These are phyloP conservation scores for Trichocomaceae sp. DNA, from an alignment of 2,329 filamentous ascomycete genomes.

Conservation along the genomic window DNA sequence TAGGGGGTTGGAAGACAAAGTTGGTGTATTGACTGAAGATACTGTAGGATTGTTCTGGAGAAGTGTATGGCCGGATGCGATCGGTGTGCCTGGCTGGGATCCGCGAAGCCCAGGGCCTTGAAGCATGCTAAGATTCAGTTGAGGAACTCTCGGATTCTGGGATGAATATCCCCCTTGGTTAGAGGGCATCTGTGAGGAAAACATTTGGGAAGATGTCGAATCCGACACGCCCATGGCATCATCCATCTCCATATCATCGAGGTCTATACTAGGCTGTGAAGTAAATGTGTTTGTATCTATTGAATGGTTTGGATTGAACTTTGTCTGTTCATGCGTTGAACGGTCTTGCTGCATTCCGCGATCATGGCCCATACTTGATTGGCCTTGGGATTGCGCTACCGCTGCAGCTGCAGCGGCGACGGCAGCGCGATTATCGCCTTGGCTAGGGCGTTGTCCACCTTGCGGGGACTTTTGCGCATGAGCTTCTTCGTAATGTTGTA, in stretches of 20 bases:
- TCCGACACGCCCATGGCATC: conserved; percentile 57
- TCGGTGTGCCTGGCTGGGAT: conserved; percentile 80
- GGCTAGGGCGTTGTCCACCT: conserved; percentile 43
- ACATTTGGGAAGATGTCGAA: conserved; percentile 30
- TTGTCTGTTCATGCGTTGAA: conserved; percentile 31
- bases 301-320: conserved; percentile 28
- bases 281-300: conserved; percentile 19
- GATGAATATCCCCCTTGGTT: conserved; percentile 56
- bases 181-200: conserved; percentile 51
- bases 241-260: conserved; percentile 97
- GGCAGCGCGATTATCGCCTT: conserved; percentile 47
- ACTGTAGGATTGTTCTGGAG: conserved; percentile 92
- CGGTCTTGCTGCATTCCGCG: conserved; percentile 31
- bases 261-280: conserved; percentile 43
- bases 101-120: conserved; percentile 69
- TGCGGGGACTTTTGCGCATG: conserved; percentile 66
- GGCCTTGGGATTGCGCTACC: conserved; percentile 46
- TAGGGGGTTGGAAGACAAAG: conserved; percentile 70
- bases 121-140: conserved; percentile 74
- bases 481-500: conserved; percentile 94
- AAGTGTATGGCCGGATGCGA: conserved; percentile 60
- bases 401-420: conserved; percentile 41
- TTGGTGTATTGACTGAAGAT: conserved; percentile 93
- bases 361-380: conserved; percentile 35
- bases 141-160: conserved; percentile 53